Evolutionary conservation across 805 yeast species (phyloP).

Genomic region (Barnettozyma botsteinii): DNA sequence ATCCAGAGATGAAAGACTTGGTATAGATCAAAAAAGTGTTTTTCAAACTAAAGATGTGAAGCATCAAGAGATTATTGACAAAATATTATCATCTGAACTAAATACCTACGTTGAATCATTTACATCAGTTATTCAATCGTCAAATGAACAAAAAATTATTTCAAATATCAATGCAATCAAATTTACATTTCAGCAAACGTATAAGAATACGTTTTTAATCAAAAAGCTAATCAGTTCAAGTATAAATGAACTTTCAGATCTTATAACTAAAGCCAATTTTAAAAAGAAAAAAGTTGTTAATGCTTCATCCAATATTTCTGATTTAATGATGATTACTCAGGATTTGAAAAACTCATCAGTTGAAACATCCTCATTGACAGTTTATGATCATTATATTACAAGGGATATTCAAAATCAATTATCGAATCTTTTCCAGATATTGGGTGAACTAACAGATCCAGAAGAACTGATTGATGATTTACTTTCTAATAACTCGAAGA

Average conservation of each 20-base stretch:
- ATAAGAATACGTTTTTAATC: constrained; percentile 9
- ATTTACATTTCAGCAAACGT: constrained; percentile 10
- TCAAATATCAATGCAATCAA: constrained; percentile 18
- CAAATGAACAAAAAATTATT: constrained; percentile 21
- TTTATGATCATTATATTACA: constrained; percentile 21
- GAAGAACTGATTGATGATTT: constrained; percentile 19
- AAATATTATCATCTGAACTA: constrained; percentile 16
- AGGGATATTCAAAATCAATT: constrained; percentile 19
- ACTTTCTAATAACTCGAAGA: constrained; percentile 16
- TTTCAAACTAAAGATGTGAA: constrained; percentile 12
- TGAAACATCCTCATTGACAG: constrained; percentile 9
- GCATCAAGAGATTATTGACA: constrained; percentile 7
- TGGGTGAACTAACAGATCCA: constrained; percentile 20
- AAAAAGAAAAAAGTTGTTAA: constrained; percentile 9
- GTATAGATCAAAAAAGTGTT: constrained; percentile 7
- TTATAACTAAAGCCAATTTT: constrained; percentile 10
- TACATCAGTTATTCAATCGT: constrained; percentile 19
- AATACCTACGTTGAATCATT: constrained; percentile 16
- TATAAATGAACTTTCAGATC: constrained; percentile 19
- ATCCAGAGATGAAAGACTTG: constrained; percentile 15
- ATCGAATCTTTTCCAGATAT: constrained; percentile 13
- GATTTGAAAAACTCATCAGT: constrained; percentile 7
- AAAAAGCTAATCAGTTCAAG: constrained; percentile 15
- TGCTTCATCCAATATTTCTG: constrained; percentile 8
- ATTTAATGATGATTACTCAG: constrained; percentile 19